These are phyloP conservation scores for Coemansia javaensis DNA, from an alignment of 192 early-diverging fungal species.

Conservation along the genomic window DNA sequence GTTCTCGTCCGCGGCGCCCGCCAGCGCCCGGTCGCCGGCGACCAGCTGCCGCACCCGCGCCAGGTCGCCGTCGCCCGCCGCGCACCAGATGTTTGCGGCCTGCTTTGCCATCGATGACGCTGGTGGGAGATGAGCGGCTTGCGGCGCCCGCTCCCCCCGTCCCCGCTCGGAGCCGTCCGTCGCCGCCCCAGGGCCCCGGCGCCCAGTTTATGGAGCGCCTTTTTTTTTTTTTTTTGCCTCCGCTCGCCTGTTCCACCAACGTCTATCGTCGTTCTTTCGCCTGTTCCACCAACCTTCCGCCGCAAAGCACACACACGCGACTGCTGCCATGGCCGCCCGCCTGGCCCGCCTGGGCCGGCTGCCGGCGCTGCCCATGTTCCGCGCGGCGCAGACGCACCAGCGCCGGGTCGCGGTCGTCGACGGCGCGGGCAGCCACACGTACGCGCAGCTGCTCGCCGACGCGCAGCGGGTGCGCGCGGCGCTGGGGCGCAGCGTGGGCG, in stretches of 20 bases:
- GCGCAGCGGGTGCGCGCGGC: conserved; percentile 29
- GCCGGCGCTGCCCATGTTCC: conserved; percentile 32
- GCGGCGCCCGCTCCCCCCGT: too few relatives aligned
- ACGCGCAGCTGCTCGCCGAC: conserved; percentile 34
- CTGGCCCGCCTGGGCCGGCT: background rate
- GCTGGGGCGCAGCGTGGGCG: conserved; percentile 18
- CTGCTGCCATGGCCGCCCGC: background rate
- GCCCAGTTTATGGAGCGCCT: too few relatives aligned
- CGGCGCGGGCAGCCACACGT: conserved; percentile 33
- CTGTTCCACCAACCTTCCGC: too few relatives aligned
- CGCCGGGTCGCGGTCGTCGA: conserved; percentile 33
- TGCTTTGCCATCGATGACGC: conserved; percentile 10
- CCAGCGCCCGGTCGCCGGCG: conserved; percentile 45
- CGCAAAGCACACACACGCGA: too few relatives aligned
- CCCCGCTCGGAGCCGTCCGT: too few relatives aligned
- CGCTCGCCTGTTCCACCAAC: background rate
- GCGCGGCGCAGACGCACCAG: conserved; percentile 16
- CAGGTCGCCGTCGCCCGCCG: conserved; percentile 60
- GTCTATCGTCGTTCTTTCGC: too few relatives aligned
- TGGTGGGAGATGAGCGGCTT: background rate
- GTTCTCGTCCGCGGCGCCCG: conserved; percentile 68
- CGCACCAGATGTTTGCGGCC: conserved; percentile 63
- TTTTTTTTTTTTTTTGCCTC: background rate
- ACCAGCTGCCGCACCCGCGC: conserved; percentile 58
- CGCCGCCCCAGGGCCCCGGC: too few relatives aligned